These are phyloP conservation scores for Kondoa malvinella DNA, from an alignment of 768 basidiomycete genomes.

Conservation along the genomic window DNA sequence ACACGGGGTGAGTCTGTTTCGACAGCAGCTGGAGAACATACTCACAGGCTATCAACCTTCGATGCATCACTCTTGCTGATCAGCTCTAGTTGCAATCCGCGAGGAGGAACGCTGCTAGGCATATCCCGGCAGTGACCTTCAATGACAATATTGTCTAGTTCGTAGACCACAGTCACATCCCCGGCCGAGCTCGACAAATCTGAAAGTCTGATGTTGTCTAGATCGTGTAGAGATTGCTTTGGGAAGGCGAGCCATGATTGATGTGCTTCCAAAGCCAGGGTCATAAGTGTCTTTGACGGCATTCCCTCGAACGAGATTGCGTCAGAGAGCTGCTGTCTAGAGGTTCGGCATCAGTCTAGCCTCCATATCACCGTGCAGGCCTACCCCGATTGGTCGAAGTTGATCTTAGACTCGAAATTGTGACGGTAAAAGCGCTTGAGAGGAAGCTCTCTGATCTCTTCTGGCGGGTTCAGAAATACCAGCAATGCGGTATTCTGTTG, in stretches of 20 bases:
- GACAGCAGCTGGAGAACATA: not conserved
- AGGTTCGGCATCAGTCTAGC: conserved; percentile 2
- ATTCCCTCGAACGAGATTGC: conserved; percentile 51
- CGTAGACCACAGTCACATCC: conserved; percentile 55
- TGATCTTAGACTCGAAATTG: conserved; percentile 42
- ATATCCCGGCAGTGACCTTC: conserved; percentile 84
- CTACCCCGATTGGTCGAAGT: conserved; percentile 57
- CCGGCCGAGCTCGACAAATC: conserved; percentile 45
- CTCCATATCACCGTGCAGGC: conserved; percentile 24
- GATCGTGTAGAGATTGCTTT: conserved; percentile 67
- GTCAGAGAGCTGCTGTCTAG: conserved; percentile 45
- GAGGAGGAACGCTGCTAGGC: conserved; percentile 49
- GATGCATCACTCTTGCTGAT: conserved; percentile 20
- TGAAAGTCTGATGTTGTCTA: conserved; percentile 82
- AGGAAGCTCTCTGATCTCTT: conserved; percentile 55
- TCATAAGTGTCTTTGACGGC: conserved; percentile 75
- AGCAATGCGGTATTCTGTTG: not conserved
- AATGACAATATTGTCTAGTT: conserved; percentile 75
- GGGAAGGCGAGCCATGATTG: conserved; percentile 87
- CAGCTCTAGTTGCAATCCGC: conserved; percentile 81
- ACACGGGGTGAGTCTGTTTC: not conserved
- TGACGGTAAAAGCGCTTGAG: conserved; percentile 86
- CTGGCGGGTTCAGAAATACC: conserved; percentile 59
- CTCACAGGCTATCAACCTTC: conserved; percentile 35
- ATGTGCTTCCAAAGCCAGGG: conserved; percentile 80